Conservation (phyloP, 805 yeast species). For the Monosporozyma aquatica region DNA sequence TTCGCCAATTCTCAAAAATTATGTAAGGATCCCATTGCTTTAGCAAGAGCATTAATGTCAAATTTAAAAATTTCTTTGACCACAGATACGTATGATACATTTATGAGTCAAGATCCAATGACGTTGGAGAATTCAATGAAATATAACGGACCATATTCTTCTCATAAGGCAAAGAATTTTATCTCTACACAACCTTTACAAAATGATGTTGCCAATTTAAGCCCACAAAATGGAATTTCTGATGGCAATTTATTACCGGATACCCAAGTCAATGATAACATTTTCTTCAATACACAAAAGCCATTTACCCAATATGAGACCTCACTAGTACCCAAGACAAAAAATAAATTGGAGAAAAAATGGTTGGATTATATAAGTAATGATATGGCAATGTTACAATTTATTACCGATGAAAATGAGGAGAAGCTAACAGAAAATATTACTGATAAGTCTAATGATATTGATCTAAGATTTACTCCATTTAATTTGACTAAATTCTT, state of each 20-base stretch:
- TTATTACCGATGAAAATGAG: constrained; percentile 6
- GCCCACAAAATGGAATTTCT: constrained; percentile 10
- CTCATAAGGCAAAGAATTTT: no score
- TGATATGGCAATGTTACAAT: constrained; percentile 25
- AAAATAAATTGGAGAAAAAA: constrained; percentile 11
- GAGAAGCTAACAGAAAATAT: neutral
- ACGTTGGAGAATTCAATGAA: constrained; percentile 3
- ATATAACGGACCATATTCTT: no score
- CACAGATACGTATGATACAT: constrained; percentile 36
- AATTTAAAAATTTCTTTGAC: constrained; percentile 44
- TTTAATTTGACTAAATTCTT: constrained; percentile 26
- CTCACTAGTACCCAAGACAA: neutral
- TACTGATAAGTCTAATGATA: neutral
- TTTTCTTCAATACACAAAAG: constrained; percentile 18
- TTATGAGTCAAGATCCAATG: constrained; percentile 16
- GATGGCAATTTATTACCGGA: neutral
- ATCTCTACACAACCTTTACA: constrained; percentile 40
- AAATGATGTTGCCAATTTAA: constrained; percentile 34
- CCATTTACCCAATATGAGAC: constrained; percentile 13
- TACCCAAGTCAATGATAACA: neutral
- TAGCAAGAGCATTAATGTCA: constrained; percentile 44
- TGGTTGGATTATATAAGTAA: constrained; percentile 20
- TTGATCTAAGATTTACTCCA: constrained; percentile 15
- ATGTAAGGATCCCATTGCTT: constrained; percentile 43
- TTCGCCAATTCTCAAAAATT: constrained; percentile 39